A percentile compares a stretch with the other conserved stretches of the same genome.
Evolutionary conservation across 2,329 filamentous ascomycete genomes (phyloP).

Genomic region (Alternaria ventricosa): DNA sequence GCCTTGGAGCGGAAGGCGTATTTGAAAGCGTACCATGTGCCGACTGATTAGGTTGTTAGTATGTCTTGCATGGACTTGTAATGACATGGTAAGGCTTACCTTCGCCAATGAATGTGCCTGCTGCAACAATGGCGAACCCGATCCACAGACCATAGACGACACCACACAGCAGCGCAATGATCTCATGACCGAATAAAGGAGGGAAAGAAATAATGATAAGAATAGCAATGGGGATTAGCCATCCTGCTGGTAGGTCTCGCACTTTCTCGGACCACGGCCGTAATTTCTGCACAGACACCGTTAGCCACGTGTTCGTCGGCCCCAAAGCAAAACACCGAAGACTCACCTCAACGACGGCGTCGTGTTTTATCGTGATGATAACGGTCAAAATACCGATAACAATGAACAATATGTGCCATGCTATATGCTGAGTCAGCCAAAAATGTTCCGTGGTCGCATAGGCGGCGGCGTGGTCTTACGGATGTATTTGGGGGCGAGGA

Average conservation of each 20-base stretch:
- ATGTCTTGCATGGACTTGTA: neutral
- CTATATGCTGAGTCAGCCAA: conserved; percentile 24
- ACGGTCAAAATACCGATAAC: conserved; percentile 34
- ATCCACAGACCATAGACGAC: conserved; percentile 45
- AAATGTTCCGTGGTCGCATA: neutral
- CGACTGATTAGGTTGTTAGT: conserved; percentile 30
- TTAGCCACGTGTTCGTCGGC: conserved; percentile 12
- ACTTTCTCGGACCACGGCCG: conserved; percentile 45
- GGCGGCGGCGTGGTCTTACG: conserved; percentile 26
- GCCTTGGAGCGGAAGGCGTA: conserved; percentile 38
- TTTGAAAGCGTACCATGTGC: conserved; percentile 47
- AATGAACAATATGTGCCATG: conserved; percentile 43
- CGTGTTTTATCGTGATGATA: conserved; percentile 38
- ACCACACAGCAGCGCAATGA: conserved; percentile 44
- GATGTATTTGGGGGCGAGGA: conserved; percentile 45
- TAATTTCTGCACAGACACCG: conserved; percentile 27
- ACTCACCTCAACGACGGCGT: conserved; percentile 41
- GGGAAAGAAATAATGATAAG: conserved; percentile 45
- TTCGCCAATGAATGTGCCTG: conserved; percentile 45
- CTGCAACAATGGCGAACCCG: conserved; percentile 43
- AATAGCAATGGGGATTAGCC: conserved; percentile 44
- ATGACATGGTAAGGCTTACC: conserved; percentile 21
- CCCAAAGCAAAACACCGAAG: neutral
- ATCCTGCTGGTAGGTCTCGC: conserved; percentile 44
- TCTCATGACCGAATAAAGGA: conserved; percentile 44